Evolutionary conservation across 73 alveolate genomes (phyloP), one percentile per base, ranked within the genome.

Genomic region (Blepharisma stoltei): DNA sequence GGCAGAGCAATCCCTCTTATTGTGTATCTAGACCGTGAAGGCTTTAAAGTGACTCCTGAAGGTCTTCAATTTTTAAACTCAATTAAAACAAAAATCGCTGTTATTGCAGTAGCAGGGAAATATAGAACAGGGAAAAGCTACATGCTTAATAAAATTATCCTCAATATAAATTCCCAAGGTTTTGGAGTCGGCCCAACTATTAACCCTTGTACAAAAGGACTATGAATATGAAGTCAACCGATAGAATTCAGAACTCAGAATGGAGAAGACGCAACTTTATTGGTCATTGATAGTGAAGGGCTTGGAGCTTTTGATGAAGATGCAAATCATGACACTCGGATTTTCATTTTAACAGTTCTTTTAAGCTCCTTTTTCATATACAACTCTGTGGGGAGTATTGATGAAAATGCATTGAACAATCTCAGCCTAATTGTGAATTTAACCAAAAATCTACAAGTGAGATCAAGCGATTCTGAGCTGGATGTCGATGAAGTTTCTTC

Each of bases 151-250:
- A 55, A 95, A 77, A 93, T 93, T 49, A 93, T 93, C 53, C 80
- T 93, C 80, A 82, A 90, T 78, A 87, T 80, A 44, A 90, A 86
- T 60, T 89, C 76, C 23, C 60, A 81, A 73, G 98, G 98, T 20
- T 94, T 83, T 82, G 97, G 96, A 54, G 96, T 69, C 6, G 92
- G 87, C 78, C 96, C 85, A 48, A 73, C 87, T 43, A 84, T 84
- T 20, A 84, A 84, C 81, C 94, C 98, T 18, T 95, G 99, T 70
- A 97, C 99, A n/a, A 94, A 94, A 83, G 99, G 99, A 6, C 77
- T 97, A 1, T 97, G 99, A 99, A 96, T 97, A 7, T 97, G 99
- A 98, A 98, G 98, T 11, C 91, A 88, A 38, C 98, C 99, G 3
- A 87, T 96, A 54, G 37, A 78, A 55, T 25, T 20, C 7, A 88